Base-by-base conservation (phyloP, 352 stramenopile species). In the Plasmopara muralis region DNA sequence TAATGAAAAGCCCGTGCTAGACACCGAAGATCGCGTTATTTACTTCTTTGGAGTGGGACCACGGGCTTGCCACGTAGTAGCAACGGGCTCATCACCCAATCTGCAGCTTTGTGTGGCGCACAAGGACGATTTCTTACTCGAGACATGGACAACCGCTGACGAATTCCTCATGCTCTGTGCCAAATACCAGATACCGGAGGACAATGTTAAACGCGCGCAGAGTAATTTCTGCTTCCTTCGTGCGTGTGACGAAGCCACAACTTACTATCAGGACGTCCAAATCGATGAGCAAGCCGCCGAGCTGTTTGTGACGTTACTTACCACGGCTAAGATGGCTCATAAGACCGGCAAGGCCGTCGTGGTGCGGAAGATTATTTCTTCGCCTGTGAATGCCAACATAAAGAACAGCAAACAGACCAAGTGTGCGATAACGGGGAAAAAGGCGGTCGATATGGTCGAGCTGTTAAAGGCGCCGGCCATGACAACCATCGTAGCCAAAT, bases 11-110 rank as follows among this genome's bases (percentile, higher is more conserved):
- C 77, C 77, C 4, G 66, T 56, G 54, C 61, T 87, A n/a, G 71
- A 85, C 47, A 34, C 20, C 3, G 83, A 90, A 47, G 80, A 93
- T 55, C 69, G 70, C 55, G 55, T 93, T n/a, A 49, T 93, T 38
- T 83, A 81, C 57, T 91, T 90, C 66, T 87, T 93, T 43, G 83
- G 83, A 40, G 71, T 91, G 18, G 69, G 66, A 2, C 57, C 63
- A n/a, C 47, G 44, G 12, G 67, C 64, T 10, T 69, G 56, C 31
- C 66, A 63, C 30, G 64, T 66, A n/a, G 47, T 47, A 12, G 59
- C 50, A 18, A 47, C 47, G 4, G 62, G 70, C 2, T 50, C 68
- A 1, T 64, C 69, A 37, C 78, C 78, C 9, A 83, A 65, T 29
- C 53, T 84, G 28, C 76, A 81, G 51, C 46, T 77, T 0, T 83